Conservation (phyloP, 129 eudicot genomes). For the Arctium minus region DNA sequence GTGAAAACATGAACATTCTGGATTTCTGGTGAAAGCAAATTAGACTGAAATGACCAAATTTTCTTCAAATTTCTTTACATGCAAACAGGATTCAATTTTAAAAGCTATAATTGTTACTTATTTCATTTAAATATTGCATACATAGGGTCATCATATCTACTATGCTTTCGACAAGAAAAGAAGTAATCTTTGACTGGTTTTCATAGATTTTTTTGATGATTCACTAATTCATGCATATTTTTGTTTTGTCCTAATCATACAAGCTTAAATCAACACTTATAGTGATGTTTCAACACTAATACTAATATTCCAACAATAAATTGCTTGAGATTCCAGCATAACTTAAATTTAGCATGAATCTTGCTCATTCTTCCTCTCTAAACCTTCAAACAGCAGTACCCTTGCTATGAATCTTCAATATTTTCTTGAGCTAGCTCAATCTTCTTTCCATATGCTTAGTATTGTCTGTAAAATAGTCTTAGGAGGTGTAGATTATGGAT, state of each 20-base stretch:
- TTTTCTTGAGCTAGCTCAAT: no score
- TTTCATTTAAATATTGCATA: background rate
- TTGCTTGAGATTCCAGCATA: background rate
- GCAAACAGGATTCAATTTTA: background rate
- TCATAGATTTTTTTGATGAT: background rate
- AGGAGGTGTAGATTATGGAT: no score
- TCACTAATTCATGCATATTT: background rate
- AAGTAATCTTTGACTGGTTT: background rate
- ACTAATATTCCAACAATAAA: background rate
- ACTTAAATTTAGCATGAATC: background rate
- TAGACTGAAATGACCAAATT: background rate
- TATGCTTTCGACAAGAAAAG: background rate
- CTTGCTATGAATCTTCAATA: no score
- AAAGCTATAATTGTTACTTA: background rate
- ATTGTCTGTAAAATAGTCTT: no score
- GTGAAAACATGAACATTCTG: no score
- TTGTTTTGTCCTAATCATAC: no score
- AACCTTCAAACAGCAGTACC: no score
- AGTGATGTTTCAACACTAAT: no score
- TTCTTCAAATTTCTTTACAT: background rate
- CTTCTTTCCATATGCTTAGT: no score
- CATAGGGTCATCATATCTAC: background rate
- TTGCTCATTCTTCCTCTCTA: no score
- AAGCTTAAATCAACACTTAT: background rate
- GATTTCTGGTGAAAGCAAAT: background rate